A percentile compares a stretch with the other conserved stretches of the same genome.
Conservation (phyloP, 495 filamentous ascomycete species). For the Aspergillus hancockii region DNA sequence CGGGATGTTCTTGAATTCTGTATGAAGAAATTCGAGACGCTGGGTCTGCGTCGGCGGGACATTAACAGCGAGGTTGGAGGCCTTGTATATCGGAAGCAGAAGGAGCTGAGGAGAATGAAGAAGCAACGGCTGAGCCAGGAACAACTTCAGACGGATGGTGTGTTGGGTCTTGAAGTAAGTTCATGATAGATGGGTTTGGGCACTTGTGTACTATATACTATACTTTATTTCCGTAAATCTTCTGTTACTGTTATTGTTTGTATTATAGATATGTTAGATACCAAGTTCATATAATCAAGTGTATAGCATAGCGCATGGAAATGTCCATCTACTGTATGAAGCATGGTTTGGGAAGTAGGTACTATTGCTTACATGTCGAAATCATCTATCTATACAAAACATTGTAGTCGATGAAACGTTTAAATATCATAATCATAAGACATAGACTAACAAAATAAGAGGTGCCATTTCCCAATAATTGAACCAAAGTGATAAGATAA, state of each 20-base stretch:
- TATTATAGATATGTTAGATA: slow-evolving; percentile 4
- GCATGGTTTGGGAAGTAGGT: background rate
- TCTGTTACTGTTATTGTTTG: no score
- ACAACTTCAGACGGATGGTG: background rate
- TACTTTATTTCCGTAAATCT: background rate
- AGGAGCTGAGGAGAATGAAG: background rate
- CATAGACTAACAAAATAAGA: background rate
- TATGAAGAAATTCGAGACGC: slow-evolving; percentile 33
- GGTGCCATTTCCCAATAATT: no score
- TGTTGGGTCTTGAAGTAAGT: background rate
- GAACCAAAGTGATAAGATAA: background rate
- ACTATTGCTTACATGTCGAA: no score
- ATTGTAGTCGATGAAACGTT: background rate
- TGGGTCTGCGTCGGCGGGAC: slow-evolving; percentile 30
- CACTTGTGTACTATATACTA: background rate
- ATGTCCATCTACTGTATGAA: background rate
- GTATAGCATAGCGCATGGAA: background rate
- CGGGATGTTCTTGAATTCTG: slow-evolving; percentile 39
- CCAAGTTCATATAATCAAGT: background rate
- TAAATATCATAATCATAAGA: background rate
- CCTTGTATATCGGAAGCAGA: slow-evolving; percentile 26
- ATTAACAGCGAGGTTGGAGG: slow-evolving; percentile 41
- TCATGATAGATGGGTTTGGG: background rate
- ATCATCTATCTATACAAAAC: no score
- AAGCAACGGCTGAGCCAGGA: background rate